phyloP scores from a whole-genome alignment of 2,329 filamentous ascomycete species.

The Dactylellina parvicollis region DNA sequence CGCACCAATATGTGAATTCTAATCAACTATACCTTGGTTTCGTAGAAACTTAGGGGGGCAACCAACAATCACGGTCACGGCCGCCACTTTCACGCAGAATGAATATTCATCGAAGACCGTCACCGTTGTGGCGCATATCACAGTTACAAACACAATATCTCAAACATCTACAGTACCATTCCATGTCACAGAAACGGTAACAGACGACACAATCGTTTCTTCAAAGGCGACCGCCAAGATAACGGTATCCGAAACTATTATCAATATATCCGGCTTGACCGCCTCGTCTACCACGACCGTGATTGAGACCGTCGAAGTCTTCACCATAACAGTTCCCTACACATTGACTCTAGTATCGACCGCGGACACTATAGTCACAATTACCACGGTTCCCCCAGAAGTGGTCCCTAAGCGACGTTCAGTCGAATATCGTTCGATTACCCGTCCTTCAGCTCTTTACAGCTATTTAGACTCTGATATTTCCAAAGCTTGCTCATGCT shows the following conservation, averaged over 20 bases:
- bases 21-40: neutral
- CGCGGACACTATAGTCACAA: neutral
- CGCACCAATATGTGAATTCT: neutral
- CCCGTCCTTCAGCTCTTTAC: neutral
- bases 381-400: neutral
- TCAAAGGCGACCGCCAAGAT: neutral
- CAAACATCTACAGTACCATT: neutral
- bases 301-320: neutral
- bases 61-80: neutral
- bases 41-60: no score
- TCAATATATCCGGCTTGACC: neutral
- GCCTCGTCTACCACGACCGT: neutral
- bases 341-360: neutral
- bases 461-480: neutral
- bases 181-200: neutral
- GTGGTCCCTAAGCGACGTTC: neutral
- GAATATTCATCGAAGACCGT: neutral
- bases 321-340: neutral
- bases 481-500: neutral
- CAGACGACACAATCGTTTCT: neutral
- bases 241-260: neutral
- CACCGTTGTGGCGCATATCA: neutral
- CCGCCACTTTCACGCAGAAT: neutral
- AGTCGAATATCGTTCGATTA: neutral
- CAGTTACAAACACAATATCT: neutral